Base-by-base conservation (phyloP, 805 yeast genomes). In the Ogataea wickerhamii region DNA sequence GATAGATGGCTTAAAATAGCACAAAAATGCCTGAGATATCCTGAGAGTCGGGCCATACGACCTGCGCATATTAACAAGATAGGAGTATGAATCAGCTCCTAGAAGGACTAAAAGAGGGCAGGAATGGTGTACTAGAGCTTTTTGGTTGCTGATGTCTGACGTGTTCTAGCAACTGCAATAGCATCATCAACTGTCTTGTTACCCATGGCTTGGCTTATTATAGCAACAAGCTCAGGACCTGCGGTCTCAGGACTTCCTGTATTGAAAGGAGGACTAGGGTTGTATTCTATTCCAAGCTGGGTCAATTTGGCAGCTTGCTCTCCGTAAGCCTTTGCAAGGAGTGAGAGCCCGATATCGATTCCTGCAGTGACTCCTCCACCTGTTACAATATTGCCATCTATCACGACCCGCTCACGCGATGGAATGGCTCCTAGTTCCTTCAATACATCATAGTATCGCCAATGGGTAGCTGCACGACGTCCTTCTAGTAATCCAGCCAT, bases 341-440 rank as follows among this genome's bases (percentile, higher is more conserved):
- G 20, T 11, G 18, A 14, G 6, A 29, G 20, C 12, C 32, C 32
- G 6, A 29, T 10, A 29, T 29, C 32, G 17, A 29, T 29, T 14
- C 32, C 32, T 6, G 32, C 32, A 29, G 32, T 29, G 19, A 29
- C 32, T 8, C 32, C 32, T 6, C 32, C 32, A 16, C 32, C 32
- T 6, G 32, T 29, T 11, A 17, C 6, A 11, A 29, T 13, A 16
- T 29, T 29, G 18, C 32, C 32, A 12, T 29, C 32, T 7, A 16
- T 8, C 20, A 29, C 32, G 17, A 29, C 32, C 6, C 32, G 17
- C 7, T 29, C 32, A 8, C n/a, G 17, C 11, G 20, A 10, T 14
- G 20, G 18, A 29, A 29, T 29, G 12, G 32, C 32, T 6, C 32
- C 32, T 14, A 29, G n/a, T 6, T 16, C 17, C 19, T 29, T 17